Evolutionary conservation across 2,329 filamentous ascomycete genomes (phyloP).

Genomic region (Pseudogymnoascus sp.): DNA sequence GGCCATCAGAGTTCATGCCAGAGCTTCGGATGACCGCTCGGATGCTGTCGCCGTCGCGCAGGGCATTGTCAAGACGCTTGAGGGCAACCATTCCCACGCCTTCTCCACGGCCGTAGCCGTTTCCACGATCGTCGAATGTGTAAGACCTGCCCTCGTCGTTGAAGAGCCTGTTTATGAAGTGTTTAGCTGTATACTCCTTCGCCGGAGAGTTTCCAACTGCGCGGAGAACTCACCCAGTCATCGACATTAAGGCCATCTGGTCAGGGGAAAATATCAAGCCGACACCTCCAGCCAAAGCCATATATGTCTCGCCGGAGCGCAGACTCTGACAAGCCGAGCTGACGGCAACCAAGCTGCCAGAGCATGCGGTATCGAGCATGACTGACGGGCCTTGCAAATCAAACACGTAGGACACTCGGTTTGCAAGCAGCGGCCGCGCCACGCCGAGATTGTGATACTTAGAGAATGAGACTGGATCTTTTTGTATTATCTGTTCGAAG

Average conservation of each 20-base stretch:
- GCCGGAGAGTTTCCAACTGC: not conserved
- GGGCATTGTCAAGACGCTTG: slow-evolving; percentile 34
- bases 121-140: slow-evolving; percentile 32
- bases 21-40: slow-evolving; percentile 34
- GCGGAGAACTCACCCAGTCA: not conserved
- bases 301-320: slow-evolving; percentile 23
- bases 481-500: not conserved
- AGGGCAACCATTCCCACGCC: slow-evolving; percentile 34
- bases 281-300: slow-evolving; percentile 13
- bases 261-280: slow-evolving; percentile 18
- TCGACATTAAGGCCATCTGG: slow-evolving; percentile 23
- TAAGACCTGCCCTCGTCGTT: slow-evolving; percentile 24
- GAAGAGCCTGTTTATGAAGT: slow-evolving; percentile 24
- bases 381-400: slow-evolving; percentile 14
- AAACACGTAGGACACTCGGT: slow-evolving; percentile 21
- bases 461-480: slow-evolving; percentile 17
- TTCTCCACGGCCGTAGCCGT: slow-evolving; percentile 41
- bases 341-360: slow-evolving; percentile 41
- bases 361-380: slow-evolving; percentile 17
- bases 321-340: slow-evolving; percentile 39
- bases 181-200: not conserved
- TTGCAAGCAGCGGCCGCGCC: slow-evolving; percentile 13
- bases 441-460: slow-evolving; percentile 11
- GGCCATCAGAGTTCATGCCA: slow-evolving; percentile 37
- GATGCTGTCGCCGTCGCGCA: slow-evolving; percentile 35